Evolutionary conservation across 257 asterid genomes (phyloP).

Genomic region (Solanum pimpinellifolium): DNA sequence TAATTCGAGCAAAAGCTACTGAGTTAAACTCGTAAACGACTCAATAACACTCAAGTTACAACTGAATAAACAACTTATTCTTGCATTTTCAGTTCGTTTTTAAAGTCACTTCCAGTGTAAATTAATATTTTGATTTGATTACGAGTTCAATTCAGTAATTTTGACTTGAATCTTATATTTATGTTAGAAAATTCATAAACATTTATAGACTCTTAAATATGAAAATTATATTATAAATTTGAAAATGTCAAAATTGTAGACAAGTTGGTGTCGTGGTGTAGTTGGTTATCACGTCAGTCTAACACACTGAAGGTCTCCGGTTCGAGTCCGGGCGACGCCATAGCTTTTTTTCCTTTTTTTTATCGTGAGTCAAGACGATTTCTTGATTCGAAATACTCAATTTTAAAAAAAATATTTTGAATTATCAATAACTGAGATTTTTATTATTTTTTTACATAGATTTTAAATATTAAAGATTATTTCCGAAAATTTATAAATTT

Average conservation of each 20-base stretch:
- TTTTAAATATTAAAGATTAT: neutral
- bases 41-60: too few species aligned
- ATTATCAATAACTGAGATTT: neutral
- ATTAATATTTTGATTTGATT: too few species aligned
- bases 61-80: neutral
- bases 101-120: neutral
- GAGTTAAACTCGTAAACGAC: neutral
- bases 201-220: neutral
- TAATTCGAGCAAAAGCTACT: neutral
- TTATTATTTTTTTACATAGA: too few species aligned
- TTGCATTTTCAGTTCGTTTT: neutral
- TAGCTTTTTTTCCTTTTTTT: neutral
- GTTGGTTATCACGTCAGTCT: slow-evolving; percentile 89
- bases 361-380: neutral
- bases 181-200: too few species aligned
- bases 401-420: too few species aligned
- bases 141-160: too few species aligned
- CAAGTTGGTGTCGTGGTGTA: slow-evolving; percentile 68
- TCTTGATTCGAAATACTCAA: neutral
- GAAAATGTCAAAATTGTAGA: neutral
- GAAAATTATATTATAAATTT: neutral
- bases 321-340: slow-evolving; percentile 64
- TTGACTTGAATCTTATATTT: too few species aligned
- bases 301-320: slow-evolving; percentile 92
- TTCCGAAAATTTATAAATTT: too few species aligned